Percentiles rank a stretch among this genome's conserved stretches.
These are phyloP conservation scores for Pouteria campechiana DNA, from an alignment of 179 eudicot species.

Conservation along the genomic window DNA sequence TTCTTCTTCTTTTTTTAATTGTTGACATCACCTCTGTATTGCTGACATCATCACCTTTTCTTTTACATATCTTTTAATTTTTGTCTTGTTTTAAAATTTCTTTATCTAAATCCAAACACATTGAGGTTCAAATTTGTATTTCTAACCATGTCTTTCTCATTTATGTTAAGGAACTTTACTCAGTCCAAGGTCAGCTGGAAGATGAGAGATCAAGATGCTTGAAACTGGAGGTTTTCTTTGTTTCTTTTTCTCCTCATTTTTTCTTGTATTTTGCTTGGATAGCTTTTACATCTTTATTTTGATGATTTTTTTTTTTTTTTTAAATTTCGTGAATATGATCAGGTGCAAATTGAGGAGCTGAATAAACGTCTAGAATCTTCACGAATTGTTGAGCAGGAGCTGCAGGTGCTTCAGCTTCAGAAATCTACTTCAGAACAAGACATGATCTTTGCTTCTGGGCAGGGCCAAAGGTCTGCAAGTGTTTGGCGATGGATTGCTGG, in stretches of 20 bases:
- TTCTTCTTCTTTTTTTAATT: too few relatives aligned
- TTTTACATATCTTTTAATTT: too few relatives aligned
- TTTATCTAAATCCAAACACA: too few relatives aligned
- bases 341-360: constrained; percentile 87
- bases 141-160: too few relatives aligned
- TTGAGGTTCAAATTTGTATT: too few relatives aligned
- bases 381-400: constrained; percentile 67
- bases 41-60: too few relatives aligned
- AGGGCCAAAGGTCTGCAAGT: too few relatives aligned
- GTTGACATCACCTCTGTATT: too few relatives aligned
- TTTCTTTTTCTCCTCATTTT: neutral
- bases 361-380: constrained; percentile 49
- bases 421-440: constrained; percentile 52
- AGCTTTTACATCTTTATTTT: neutral
- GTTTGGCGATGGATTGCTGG: too few relatives aligned
- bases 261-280: neutral
- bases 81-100: too few relatives aligned
- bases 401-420: constrained; percentile 50
- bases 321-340: constrained; percentile 6
- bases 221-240: constrained; percentile 61
- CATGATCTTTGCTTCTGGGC: constrained; percentile 31
- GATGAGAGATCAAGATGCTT: constrained; percentile 92
- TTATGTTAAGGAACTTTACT: constrained; percentile 80
- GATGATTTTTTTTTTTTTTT: neutral
- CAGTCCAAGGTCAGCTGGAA: constrained; percentile 77